A percentile compares a stretch with the other conserved stretches of the same genome.
Conservation (phyloP, 1,284 basidiomycete genomes). For the Mycena sp. region DNA sequence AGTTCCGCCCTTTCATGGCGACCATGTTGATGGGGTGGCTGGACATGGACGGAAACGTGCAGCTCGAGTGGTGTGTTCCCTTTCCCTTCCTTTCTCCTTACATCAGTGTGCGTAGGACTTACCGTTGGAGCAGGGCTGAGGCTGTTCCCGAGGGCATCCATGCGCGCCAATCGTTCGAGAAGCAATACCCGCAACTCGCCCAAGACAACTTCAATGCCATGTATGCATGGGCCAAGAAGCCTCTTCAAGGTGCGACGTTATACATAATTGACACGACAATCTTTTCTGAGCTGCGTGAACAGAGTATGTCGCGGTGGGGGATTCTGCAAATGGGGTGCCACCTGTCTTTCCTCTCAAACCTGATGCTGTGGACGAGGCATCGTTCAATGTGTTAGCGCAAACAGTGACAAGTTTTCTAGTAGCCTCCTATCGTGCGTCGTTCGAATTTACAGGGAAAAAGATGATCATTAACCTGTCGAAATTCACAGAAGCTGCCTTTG, state of each 20-base stretch:
- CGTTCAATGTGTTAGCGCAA: background rate
- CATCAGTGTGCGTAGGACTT: background rate
- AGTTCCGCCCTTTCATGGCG: slow-evolving; percentile 6
- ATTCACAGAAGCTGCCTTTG: too few species aligned
- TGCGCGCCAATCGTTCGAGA: background rate
- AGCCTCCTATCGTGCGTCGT: background rate
- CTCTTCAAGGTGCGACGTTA: background rate
- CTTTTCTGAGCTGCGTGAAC: too few species aligned
- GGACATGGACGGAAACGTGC: background rate
- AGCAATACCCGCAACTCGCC: background rate
- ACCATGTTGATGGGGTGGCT: slow-evolving; percentile 1
- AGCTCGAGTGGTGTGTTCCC: slow-evolving; percentile 1
- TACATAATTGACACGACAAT: too few species aligned
- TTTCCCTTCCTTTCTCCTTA: too few species aligned
- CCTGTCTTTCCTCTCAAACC: background rate
- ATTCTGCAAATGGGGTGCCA: background rate
- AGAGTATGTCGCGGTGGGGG: background rate
- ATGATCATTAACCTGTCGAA: too few species aligned
- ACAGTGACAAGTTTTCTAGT: background rate
- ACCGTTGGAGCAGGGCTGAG: slow-evolving; percentile 1
- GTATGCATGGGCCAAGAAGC: background rate
- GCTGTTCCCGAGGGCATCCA: background rate
- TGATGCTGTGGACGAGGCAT: background rate
- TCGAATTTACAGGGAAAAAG: background rate
- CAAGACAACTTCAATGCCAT: background rate